These are phyloP conservation scores for Penicillium sp. DNA, from an alignment of 2,329 filamentous ascomycete genomes.

Conservation along the genomic window DNA sequence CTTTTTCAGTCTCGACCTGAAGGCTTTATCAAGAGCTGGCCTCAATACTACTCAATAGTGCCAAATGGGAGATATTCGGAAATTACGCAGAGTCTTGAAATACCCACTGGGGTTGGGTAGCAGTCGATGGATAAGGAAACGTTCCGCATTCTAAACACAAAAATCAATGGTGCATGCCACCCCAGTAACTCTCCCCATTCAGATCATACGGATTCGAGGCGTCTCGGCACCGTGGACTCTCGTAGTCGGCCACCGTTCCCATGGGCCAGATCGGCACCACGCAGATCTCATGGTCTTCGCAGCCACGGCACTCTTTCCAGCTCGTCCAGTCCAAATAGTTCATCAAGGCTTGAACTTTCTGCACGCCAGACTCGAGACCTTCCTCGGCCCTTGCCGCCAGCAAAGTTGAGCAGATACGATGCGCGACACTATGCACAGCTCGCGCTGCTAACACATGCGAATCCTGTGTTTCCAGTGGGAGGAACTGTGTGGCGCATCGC, in stretches of 20 bases:
- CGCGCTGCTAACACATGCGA: constrained; percentile 25
- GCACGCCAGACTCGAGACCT: constrained; percentile 29
- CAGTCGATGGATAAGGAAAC: not conserved
- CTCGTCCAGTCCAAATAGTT: constrained; percentile 59
- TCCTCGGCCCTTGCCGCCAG: constrained; percentile 25
- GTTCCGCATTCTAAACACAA: too few species aligned
- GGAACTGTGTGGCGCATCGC: constrained; percentile 40
- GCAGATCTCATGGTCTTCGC: constrained; percentile 58
- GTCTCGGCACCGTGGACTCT: constrained; percentile 49
- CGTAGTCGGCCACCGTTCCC: constrained; percentile 58
- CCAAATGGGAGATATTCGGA: not conserved
- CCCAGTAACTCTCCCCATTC: constrained; percentile 34
- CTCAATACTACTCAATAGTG: not conserved
- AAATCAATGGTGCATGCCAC: constrained; percentile 16
- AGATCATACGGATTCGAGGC: constrained; percentile 23
- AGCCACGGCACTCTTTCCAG: constrained; percentile 61
- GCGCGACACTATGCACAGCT: constrained; percentile 34
- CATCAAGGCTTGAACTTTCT: constrained; percentile 46
- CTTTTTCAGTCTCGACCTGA: not conserved
- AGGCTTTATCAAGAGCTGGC: not conserved
- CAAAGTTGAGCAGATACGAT: constrained; percentile 37
- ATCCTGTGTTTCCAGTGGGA: constrained; percentile 24
- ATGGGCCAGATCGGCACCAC: constrained; percentile 67
- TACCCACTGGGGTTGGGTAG: not conserved
- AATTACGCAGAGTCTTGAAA: not conserved